phyloP scores from a whole-genome alignment of 345 rosid species.

The Camelina laxa region DNA sequence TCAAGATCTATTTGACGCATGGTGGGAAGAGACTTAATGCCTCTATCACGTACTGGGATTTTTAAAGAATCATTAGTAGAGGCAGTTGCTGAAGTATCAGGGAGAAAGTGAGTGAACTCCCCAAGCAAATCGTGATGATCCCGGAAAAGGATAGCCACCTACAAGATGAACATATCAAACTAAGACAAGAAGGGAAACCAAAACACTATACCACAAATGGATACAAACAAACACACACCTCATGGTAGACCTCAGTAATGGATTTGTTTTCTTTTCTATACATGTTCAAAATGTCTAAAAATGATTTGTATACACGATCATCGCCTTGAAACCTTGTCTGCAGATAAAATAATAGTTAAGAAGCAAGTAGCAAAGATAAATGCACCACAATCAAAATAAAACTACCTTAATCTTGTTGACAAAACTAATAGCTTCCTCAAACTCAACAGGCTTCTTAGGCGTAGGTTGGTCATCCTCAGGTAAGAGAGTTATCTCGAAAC shows the following conservation, averaged over 20 bases:
- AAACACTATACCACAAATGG: slow-evolving; percentile 6
- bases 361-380: slow-evolving; percentile 12
- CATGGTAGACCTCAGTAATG: slow-evolving; percentile 80
- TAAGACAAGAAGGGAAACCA: slow-evolving; percentile 16
- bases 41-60: slow-evolving; percentile 66
- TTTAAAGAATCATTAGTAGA: slow-evolving; percentile 57
- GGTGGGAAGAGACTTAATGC: slow-evolving; percentile 58
- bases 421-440: slow-evolving; percentile 93
- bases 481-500: slow-evolving; percentile 82
- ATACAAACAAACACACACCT: slow-evolving; percentile 56
- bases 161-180: slow-evolving; percentile 25
- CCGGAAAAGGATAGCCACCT: slow-evolving; percentile 87
- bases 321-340: slow-evolving; percentile 97
- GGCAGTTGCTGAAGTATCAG: slow-evolving; percentile 76
- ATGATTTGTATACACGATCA: slow-evolving; percentile 93
- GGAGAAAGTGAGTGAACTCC: slow-evolving; percentile 93
- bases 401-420: slow-evolving; percentile 93
- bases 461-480: slow-evolving; percentile 70
- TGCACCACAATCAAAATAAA: not conserved
- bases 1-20: slow-evolving; percentile 54
- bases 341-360: slow-evolving; percentile 27
- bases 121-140: slow-evolving; percentile 86
- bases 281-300: slow-evolving; percentile 91
- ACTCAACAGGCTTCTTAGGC: slow-evolving; percentile 92
- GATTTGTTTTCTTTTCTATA: slow-evolving; percentile 93